A percentile compares a stretch with the other conserved stretches of the same genome.
phyloP scores from a whole-genome alignment of 441 rosid genomes.

The Capsella rubella region DNA sequence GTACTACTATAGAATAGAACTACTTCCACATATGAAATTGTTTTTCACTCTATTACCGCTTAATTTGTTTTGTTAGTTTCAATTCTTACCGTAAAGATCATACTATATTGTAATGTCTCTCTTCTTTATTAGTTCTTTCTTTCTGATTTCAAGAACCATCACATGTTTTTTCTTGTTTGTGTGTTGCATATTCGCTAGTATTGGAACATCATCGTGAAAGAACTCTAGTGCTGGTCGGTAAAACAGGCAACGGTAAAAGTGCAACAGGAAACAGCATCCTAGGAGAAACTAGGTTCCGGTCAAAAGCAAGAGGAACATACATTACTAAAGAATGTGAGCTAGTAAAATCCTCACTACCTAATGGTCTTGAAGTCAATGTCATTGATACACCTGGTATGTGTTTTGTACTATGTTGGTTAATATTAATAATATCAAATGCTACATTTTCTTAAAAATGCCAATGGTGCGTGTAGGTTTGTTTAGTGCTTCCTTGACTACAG shows the following conservation, averaged over 20 bases:
- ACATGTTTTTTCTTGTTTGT: background rate
- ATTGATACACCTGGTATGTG: constrained; percentile 15
- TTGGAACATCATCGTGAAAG: background rate
- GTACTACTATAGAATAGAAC: no score
- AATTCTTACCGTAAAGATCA: background rate
- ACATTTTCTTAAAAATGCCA: background rate
- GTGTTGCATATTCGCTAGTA: background rate
- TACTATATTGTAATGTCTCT: background rate
- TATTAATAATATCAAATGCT: background rate
- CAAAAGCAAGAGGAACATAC: background rate
- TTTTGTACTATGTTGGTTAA: background rate
- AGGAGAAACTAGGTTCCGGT: background rate
- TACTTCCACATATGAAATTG: no score
- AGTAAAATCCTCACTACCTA: background rate
- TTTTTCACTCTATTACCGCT: no score
- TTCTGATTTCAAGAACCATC: background rate
- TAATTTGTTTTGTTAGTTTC: no score
- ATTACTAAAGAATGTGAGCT: background rate
- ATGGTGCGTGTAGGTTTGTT: constrained; percentile 25
- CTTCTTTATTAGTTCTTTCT: background rate
- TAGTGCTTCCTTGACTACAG: constrained; percentile 25
- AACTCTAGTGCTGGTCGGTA: constrained; percentile 10
- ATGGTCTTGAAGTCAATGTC: constrained; percentile 4
- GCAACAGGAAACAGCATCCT: constrained; percentile 16
- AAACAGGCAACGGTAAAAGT: constrained; percentile 16